Evolutionary conservation across 768 basidiomycete species (phyloP).

Genomic region (Sutorius australiensis): DNA sequence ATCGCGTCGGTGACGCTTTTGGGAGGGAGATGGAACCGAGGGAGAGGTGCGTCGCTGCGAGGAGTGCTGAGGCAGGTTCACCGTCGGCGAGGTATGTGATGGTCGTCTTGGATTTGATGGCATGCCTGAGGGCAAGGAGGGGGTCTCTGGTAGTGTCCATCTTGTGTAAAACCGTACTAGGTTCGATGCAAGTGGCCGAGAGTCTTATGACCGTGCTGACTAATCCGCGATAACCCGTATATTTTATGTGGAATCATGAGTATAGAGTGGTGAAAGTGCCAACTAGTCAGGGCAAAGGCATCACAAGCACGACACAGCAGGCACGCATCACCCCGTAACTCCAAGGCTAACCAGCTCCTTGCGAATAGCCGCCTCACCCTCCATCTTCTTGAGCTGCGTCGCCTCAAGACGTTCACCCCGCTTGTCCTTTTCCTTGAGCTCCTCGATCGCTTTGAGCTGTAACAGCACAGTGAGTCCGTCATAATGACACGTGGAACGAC

Average conservation of each 20-base stretch:
- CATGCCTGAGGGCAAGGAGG: conserved; percentile 54
- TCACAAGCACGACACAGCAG: background rate
- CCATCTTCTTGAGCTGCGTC: conserved; percentile 97
- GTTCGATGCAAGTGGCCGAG: background rate
- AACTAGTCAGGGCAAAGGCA: background rate
- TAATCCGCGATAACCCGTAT: background rate
- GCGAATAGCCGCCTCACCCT: conserved; percentile 79
- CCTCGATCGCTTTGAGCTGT: conserved; percentile 97
- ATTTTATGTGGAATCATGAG: background rate
- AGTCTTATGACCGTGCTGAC: background rate
- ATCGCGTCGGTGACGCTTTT: conserved; percentile 75
- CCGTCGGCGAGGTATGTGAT: conserved; percentile 44
- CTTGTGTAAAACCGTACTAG: background rate
- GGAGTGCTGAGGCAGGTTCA: conserved; percentile 45
- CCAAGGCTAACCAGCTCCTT: conserved; percentile 60
- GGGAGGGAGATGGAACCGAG: conserved; percentile 56
- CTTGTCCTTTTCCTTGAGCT: conserved; percentile 88
- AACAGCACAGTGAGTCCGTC: background rate
- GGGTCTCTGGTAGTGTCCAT: conserved; percentile 37
- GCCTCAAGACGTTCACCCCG: conserved; percentile 90
- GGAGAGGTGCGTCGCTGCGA: conserved; percentile 61
- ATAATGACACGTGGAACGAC: background rate
- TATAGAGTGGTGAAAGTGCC: background rate
- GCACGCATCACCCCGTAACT: conserved; percentile 12
- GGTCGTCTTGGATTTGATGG: conserved; percentile 51